Evolutionary conservation across 2,329 filamentous ascomycete genomes (phyloP), one percentile per base, ranked within the genome.

Genomic region (Cryoendolithus antarcticus): DNA sequence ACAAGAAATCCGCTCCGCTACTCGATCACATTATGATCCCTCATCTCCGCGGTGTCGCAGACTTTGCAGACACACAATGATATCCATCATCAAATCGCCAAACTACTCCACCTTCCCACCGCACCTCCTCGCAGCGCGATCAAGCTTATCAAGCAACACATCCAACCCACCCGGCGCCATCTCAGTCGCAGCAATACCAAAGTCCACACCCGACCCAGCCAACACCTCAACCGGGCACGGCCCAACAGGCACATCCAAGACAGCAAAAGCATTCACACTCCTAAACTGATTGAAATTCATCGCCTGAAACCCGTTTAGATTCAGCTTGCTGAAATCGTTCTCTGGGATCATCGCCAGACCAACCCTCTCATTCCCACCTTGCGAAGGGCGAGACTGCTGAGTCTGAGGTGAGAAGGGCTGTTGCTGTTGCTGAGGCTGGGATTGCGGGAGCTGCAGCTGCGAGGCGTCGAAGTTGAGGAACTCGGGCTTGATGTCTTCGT

Each of bases 291-390:
- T 65, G 43, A 50, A 51, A 43, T 55, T 56, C 50, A 58, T 52
- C 59, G 74, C 77, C 38, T 63, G 58, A 53, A 58, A 60, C 50
- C 58, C 60, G 43, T 73, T 73, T 34, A 86, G 60, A 52, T 75
- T 72, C 51, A 91, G 71, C 63, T 81, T 74, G 39, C 78, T 75
- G 51, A 86, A 79, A 53, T 93, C 82, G 50, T 82, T 77, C 62
- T 93, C 86, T 1, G 86, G 84, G 34, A 93, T 77, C 72, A 88
- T 82, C 42, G 82, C 76, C 72, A 93, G 82, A 54, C 79, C 79
- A 48, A 88, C 64, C 42, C 75, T 72, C 19, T 66, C 59, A 38
- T 48, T 48, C 32, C 56, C 49, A 32, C 53, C 45, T 21, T 53
- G 48, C 28, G 47, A 42, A 13, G 44, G 45, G 32, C 48, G 52